Base-by-base conservation (phyloP, 1,284 basidiomycete species). In the Hemileccinum hortonii region DNA sequence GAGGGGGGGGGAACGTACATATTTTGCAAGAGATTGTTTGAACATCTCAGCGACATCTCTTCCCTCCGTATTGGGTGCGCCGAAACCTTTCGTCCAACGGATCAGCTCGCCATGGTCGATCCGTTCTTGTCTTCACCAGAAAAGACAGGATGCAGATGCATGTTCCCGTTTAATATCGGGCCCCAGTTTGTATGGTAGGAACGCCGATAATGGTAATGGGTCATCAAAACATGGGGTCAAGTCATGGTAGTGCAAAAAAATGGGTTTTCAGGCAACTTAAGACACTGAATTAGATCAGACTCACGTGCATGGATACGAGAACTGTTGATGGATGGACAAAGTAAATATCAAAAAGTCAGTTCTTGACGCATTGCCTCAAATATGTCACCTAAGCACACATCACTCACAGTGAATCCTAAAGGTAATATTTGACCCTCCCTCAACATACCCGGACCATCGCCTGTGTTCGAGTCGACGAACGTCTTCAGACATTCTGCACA, bases 31-130 rank as follows among this genome's bases (percentile, higher is more conserved):
- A 29, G 91, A 88, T 58, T 87, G 73, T 50, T 83, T 80, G 78
- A 99, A 96, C 92, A 99, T 94, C 44, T 79, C 89, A 6, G 90
- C 94, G 30, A 96, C 94, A 68, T 99, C 93, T 52, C 83, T 78
- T 15, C 94, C 95, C 72, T 99, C 97, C 19, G 93, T 94, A 69
- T 95, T 94, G 7, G 84, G 72, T 1, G 92, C 92, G 36, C 94
- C 94, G 65, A 99, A 99, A 59, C 96, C 97, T 74, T 99, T 99
- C 42, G 97, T 99, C 96, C 97, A 99, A 33, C 95, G 90, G 61
- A 98, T 93, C 41, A 99, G 86, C 59, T 84, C 84, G 44, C 94
- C 97, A 63, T 98, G 94, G 72, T 99, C 94, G 64, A 99, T 99
- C 47, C 82, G 81, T 38, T 90, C 82, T 80, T 99, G 96, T 24